Percentiles rank a stretch among this genome's conserved stretches.
Conservation (phyloP, 208 protist genomes). For the Naegleria fowleri region DNA sequence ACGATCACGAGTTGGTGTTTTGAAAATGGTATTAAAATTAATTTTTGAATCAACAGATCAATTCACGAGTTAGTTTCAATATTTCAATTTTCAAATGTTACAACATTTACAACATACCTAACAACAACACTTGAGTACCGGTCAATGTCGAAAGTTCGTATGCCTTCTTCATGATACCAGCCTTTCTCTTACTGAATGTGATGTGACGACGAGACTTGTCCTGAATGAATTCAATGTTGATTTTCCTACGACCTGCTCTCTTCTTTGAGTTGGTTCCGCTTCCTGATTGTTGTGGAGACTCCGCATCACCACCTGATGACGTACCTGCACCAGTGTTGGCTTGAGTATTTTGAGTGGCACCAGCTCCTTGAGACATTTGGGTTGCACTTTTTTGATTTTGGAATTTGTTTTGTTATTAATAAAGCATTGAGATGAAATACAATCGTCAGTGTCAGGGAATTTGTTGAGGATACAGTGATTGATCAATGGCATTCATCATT, state of each 20-base stretch:
- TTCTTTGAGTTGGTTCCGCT: neutral
- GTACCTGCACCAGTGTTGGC: neutral
- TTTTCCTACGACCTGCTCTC: slow-evolving; percentile 53
- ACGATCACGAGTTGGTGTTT: no score
- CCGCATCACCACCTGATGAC: neutral
- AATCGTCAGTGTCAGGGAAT: no score
- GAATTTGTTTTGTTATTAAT: no score
- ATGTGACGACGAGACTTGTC: slow-evolving; percentile 66
- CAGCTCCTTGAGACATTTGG: neutral
- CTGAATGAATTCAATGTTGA: slow-evolving; percentile 73
- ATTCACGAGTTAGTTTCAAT: no score
- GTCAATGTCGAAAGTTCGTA: slow-evolving; percentile 66
- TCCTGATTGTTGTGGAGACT: neutral
- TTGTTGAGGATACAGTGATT: no score
- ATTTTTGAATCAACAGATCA: no score
- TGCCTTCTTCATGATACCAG: slow-evolving; percentile 73
- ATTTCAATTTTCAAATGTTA: no score
- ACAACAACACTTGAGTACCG: slow-evolving; percentile 66
- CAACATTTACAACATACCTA: slow-evolving; percentile 51
- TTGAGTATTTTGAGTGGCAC: neutral
- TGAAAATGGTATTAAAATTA: no score
- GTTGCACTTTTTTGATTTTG: neutral
- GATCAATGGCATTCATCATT: no score
- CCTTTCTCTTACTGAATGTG: slow-evolving; percentile 70
- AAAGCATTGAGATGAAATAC: no score